Percentiles rank a stretch among this genome's conserved stretches.
These are phyloP conservation scores for Leccinum olivaceopallidum DNA, from an alignment of 768 basidiomycete species.

Conservation along the genomic window DNA sequence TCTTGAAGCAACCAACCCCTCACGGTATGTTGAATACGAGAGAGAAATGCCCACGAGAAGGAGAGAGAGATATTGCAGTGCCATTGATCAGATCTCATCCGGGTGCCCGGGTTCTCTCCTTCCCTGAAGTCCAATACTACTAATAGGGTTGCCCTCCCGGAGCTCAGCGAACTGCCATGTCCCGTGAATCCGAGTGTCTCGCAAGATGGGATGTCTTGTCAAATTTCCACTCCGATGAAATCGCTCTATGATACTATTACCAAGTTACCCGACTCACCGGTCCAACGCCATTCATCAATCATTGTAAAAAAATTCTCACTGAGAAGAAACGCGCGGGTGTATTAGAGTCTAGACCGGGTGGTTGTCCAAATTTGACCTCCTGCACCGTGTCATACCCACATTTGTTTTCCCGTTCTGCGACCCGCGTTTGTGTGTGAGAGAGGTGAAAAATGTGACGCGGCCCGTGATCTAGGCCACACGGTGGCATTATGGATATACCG, in stretches of 20 bases:
- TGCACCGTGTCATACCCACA: neutral
- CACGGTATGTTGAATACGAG: neutral
- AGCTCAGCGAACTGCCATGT: neutral
- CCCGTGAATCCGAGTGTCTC: neutral
- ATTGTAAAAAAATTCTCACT: neutral
- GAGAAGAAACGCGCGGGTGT: neutral
- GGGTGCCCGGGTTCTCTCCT: neutral
- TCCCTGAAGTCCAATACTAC: neutral
- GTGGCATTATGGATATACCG: neutral
- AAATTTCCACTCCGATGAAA: slow-evolving; percentile 1
- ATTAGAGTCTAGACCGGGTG: neutral
- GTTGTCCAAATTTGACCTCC: neutral
- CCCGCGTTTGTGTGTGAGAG: neutral
- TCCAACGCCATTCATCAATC: neutral
- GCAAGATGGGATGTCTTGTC: neutral
- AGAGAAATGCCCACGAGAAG: neutral
- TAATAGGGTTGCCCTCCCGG: neutral
- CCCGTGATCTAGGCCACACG: neutral
- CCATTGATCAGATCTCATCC: neutral
- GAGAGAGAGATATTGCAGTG: neutral
- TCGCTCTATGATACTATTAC: neutral
- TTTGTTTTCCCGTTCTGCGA: neutral
- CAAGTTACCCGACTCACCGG: neutral
- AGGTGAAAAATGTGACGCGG: neutral
- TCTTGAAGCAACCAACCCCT: neutral